Conservation (phyloP, 805 yeast species). For the Blastobotrys attinorum region DNA sequence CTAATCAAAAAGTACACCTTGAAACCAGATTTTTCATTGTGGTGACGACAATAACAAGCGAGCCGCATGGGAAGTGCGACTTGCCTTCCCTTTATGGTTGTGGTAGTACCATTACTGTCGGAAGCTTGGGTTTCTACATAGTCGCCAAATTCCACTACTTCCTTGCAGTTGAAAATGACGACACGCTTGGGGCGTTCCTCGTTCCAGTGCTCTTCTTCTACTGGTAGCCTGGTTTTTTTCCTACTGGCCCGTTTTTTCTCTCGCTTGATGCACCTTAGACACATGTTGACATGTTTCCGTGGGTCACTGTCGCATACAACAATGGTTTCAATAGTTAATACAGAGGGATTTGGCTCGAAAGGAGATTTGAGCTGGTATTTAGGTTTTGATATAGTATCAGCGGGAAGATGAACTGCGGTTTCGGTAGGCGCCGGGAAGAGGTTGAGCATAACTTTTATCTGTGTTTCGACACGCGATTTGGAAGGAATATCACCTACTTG, state of each 20-base stretch:
- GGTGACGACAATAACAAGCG: slow-evolving; percentile 95
- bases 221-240: slow-evolving; percentile 69
- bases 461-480: slow-evolving; percentile 91
- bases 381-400: slow-evolving; percentile 81
- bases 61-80: slow-evolving; percentile 61
- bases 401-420: slow-evolving; percentile 67
- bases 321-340: slow-evolving; percentile 57
- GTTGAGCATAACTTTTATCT: slow-evolving; percentile 65
- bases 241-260: slow-evolving; percentile 92
- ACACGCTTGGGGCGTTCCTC: slow-evolving; percentile 71
- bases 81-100: slow-evolving; percentile 25
- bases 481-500: slow-evolving; percentile 57
- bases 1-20: slow-evolving; percentile 41
- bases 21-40: slow-evolving; percentile 78
- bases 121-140: no score
- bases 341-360: slow-evolving; percentile 20
- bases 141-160: slow-evolving; percentile 55
- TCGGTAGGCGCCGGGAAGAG: slow-evolving; percentile 75
- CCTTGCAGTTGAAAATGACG: slow-evolving; percentile 84
- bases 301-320: slow-evolving; percentile 51
- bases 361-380: slow-evolving; percentile 54
- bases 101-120: slow-evolving; percentile 22
- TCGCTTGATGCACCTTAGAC: slow-evolving; percentile 82
- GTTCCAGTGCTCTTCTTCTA: slow-evolving; percentile 74
- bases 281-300: slow-evolving; percentile 57